These are phyloP conservation scores for Xerocomellus intermedius DNA, from an alignment of 768 basidiomycete genomes.

Conservation along the genomic window DNA sequence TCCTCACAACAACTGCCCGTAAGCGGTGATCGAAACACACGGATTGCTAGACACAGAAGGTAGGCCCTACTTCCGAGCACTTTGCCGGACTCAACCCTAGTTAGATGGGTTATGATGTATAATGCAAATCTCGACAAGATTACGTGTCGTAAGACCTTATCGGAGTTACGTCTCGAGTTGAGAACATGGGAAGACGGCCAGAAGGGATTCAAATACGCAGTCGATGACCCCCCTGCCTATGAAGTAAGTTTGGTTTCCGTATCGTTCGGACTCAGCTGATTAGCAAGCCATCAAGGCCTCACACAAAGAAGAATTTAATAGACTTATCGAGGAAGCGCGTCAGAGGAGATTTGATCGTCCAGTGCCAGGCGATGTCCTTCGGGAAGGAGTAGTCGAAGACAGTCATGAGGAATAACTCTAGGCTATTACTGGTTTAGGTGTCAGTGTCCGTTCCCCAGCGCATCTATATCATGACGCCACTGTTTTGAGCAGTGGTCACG, in stretches of 20 bases:
- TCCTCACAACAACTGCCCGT: slow-evolving; percentile 47
- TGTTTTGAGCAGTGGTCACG: neutral
- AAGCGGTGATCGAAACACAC: slow-evolving; percentile 49
- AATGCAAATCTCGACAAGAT: slow-evolving; percentile 71
- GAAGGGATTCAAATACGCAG: slow-evolving; percentile 33
- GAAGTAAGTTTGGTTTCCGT: slow-evolving; percentile 32
- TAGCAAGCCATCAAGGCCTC: slow-evolving; percentile 8
- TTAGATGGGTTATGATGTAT: slow-evolving; percentile 66
- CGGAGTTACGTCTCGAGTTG: slow-evolving; percentile 51
- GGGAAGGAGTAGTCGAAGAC: slow-evolving; percentile 34
- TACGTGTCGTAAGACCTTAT: slow-evolving; percentile 43
- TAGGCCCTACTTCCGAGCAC: slow-evolving; percentile 23
- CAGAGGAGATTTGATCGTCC: slow-evolving; percentile 30
- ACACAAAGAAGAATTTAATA: slow-evolving; percentile 35
- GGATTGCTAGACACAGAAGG: slow-evolving; percentile 62
- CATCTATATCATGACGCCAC: neutral
- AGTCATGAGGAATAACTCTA: slow-evolving; percentile 34
- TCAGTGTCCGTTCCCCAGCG: neutral
- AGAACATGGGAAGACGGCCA: slow-evolving; percentile 56
- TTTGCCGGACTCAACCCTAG: neutral
- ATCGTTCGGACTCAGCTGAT: neutral
- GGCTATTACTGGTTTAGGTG: neutral
- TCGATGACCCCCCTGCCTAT: slow-evolving; percentile 40
- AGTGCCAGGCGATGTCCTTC: neutral
- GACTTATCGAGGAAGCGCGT: slow-evolving; percentile 36